phyloP scores from a whole-genome alignment of 441 rosid genomes.

The Eutrema salsugineum region DNA sequence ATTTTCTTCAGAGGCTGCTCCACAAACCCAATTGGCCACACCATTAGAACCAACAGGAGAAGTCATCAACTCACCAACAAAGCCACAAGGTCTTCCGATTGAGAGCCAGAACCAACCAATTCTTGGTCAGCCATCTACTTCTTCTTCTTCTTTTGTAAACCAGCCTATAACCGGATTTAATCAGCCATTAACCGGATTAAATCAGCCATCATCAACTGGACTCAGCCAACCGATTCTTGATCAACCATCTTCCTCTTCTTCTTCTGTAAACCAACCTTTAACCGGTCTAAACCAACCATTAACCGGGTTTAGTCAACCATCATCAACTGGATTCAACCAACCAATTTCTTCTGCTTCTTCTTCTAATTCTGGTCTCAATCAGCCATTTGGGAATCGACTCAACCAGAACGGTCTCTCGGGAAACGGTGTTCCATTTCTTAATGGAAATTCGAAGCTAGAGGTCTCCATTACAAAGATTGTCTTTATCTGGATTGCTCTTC shows the following conservation, averaged over 20 bases:
- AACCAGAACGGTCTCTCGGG: conserved; percentile 32
- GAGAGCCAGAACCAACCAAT: conserved; percentile 37
- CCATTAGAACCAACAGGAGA: conserved; percentile 22
- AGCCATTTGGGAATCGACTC: conserved; percentile 11
- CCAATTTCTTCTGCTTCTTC: conserved; percentile 12
- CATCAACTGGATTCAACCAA: conserved; percentile 28
- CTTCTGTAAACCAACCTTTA: conserved; percentile 25
- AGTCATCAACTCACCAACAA: conserved; percentile 26
- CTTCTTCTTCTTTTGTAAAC: conserved; percentile 34
- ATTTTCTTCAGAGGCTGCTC: conserved; percentile 17
- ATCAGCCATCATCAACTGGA: conserved; percentile 29
- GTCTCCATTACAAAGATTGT: not conserved
- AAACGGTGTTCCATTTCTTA: conserved; percentile 30
- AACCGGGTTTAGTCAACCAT: conserved; percentile 36
- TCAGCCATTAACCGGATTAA: conserved; percentile 30
- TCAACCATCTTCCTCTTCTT: conserved; percentile 29
- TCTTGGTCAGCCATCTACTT: conserved; percentile 32
- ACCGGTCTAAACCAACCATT: conserved; percentile 25
- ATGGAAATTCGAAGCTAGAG: conserved; percentile 29
- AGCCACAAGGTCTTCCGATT: conserved; percentile 21
- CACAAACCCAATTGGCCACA: conserved; percentile 20
- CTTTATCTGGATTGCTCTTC: conserved; percentile 18
- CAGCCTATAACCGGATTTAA: conserved; percentile 33
- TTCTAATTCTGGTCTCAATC: conserved; percentile 11
- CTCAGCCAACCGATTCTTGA: conserved; percentile 23